A percentile compares a stretch with the other conserved stretches of the same genome.
Evolutionary conservation across 2,329 filamentous ascomycete genomes (phyloP).

Genomic region (Apiospora hydei): DNA sequence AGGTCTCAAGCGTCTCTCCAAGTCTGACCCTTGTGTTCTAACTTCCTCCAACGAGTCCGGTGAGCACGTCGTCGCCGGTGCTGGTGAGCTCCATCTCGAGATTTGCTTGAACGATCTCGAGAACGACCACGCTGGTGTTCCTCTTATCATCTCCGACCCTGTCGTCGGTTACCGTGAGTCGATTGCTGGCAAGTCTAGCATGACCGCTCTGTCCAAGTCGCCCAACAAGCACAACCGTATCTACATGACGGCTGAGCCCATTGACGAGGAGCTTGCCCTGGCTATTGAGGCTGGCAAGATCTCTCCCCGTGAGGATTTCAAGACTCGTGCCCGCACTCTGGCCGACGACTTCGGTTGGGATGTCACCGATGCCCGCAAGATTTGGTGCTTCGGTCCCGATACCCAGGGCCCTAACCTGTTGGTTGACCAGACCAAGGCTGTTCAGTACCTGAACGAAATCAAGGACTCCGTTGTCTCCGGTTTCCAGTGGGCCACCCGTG

Average conservation of each 20-base stretch:
- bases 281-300: constrained; percentile 95
- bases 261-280: constrained; percentile 88
- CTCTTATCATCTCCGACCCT: constrained; percentile 96
- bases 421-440: constrained; percentile 99
- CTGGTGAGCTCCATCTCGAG: constrained; percentile 98
- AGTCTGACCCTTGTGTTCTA: constrained; percentile 98
- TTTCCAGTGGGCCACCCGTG: constrained; percentile 99
- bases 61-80: constrained; percentile 99
- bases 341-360: constrained; percentile 99
- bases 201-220: constrained; percentile 97
- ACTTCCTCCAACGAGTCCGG: constrained; percentile 88
- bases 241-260: constrained; percentile 90
- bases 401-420: constrained; percentile 98
- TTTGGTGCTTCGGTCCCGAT: constrained; percentile 99
- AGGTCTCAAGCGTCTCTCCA: constrained; percentile 99
- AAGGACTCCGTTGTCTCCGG: constrained; percentile 99
- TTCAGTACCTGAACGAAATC: constrained; percentile 99
- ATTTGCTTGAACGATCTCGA: constrained; percentile 99
- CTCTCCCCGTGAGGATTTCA: constrained; percentile 96
- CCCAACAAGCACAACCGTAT: constrained; percentile 99
- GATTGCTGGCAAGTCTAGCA: constrained; percentile 83
- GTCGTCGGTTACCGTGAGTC: constrained; percentile 99
- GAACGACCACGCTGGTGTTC: constrained; percentile 98
- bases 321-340: constrained; percentile 93
- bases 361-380: constrained; percentile 99